Evolutionary conservation across 1,284 basidiomycete genomes (phyloP).

Genomic region (Sanghuangporus baumii): DNA sequence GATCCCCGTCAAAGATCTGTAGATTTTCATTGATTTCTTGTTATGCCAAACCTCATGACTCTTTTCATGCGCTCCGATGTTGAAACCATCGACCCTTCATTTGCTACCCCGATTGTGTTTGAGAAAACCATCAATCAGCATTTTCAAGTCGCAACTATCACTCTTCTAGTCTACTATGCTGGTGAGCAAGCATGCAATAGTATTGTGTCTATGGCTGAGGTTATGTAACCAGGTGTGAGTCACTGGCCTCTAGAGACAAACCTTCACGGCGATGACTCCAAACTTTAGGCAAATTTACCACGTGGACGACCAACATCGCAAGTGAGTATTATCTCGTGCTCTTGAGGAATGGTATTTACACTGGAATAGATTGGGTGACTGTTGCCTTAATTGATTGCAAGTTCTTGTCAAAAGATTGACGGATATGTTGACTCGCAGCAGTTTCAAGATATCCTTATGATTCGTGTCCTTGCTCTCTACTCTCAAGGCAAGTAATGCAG

Average conservation of each 20-base stretch:
- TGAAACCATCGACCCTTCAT: neutral
- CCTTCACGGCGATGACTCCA: no score
- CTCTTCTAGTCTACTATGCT: neutral
- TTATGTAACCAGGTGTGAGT: neutral
- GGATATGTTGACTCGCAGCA: neutral
- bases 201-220: neutral
- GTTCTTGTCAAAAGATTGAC: no score
- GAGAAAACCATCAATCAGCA: neutral
- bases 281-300: neutral
- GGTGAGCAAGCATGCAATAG: neutral
- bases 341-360: no score
- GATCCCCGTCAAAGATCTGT: no score
- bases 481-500: neutral
- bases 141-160: neutral
- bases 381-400: neutral
- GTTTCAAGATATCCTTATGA: conserved; percentile 1
- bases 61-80: neutral
- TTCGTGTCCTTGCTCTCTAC: conserved; percentile 11
- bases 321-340: neutral
- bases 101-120: neutral
- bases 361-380: neutral
- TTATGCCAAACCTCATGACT: neutral
- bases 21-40: no score
- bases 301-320: neutral
- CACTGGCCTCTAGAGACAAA: no score